Evolutionary conservation across 495 filamentous ascomycete species (phyloP).

Genomic region (Penicillium crystallinum): DNA sequence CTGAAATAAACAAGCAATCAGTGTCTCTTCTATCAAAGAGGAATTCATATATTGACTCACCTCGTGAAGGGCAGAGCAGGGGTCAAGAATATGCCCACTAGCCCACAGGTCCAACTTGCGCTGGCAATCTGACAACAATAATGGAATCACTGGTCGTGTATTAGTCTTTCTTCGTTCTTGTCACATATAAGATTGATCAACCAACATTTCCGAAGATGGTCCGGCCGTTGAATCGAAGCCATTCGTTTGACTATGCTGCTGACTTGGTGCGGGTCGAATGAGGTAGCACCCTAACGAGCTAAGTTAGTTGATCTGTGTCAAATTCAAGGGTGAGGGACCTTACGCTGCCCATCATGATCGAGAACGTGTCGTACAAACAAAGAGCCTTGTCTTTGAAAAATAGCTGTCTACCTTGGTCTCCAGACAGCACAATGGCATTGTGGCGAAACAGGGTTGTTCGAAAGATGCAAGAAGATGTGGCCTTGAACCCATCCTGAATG

Average conservation of each 20-base stretch:
- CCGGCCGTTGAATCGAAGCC: not conserved
- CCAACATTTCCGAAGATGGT: not conserved
- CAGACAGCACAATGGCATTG: slow-evolving; percentile 2
- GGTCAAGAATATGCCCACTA: not conserved
- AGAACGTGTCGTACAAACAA: not conserved
- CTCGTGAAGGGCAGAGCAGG: slow-evolving; percentile 6
- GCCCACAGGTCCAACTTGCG: slow-evolving; percentile 1
- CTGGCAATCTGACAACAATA: slow-evolving; percentile 3
- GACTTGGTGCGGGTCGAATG: not conserved
- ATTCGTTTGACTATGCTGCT: not conserved
- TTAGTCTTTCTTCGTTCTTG: not conserved
- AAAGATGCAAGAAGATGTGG: not conserved
- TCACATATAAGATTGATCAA: not conserved
- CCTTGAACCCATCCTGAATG: not conserved
- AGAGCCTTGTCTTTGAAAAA: slow-evolving; percentile 2
- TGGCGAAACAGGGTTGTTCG: not conserved
- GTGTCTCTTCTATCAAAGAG: not conserved
- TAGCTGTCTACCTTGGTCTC: not conserved
- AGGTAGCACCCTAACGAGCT: not conserved
- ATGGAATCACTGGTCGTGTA: slow-evolving; percentile 1
- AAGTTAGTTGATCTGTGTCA: not conserved
- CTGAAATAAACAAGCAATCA: not conserved
- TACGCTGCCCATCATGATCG: slow-evolving; percentile 1
- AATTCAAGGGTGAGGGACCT: not conserved
- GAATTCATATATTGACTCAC: not conserved